Evolutionary conservation across 176 grass and related monocot species (phyloP).

Genomic region (Hordeum marinum): DNA sequence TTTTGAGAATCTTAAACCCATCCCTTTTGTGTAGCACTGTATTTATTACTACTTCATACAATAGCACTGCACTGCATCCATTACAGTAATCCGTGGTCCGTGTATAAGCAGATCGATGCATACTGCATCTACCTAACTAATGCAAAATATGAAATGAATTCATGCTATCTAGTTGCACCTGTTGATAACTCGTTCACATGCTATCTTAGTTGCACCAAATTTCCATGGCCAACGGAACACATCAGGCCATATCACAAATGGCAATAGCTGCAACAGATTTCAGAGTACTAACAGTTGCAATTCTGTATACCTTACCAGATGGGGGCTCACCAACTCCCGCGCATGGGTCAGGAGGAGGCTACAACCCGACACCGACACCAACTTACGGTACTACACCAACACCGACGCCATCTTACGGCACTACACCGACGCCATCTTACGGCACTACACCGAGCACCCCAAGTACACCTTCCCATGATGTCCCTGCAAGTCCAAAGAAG

Average conservation of each 20-base stretch:
- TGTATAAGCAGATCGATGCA: not conserved
- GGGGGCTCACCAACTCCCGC: conserved; percentile 27
- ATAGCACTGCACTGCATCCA: not conserved
- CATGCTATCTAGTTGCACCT: not conserved
- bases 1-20: not conserved
- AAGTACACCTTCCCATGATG: conserved; percentile 31
- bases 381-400: conserved; percentile 29
- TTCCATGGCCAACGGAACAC: not conserved
- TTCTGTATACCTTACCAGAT: conserved; percentile 26
- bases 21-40: not conserved
- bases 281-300: conserved; percentile 1
- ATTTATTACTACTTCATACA: not conserved
- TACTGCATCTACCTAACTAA: not conserved
- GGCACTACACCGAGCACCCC: conserved; percentile 49
- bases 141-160: not conserved
- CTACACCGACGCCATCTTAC: conserved; percentile 33
- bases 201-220: not conserved
- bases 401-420: conserved; percentile 27
- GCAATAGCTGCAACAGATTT: not conserved
- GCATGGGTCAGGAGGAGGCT: conserved; percentile 27
- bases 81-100: not conserved
- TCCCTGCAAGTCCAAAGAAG: conserved; percentile 42
- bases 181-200: too few relatives aligned
- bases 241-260: not conserved
- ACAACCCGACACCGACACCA: conserved; percentile 37